Conservation (phyloP, 2,329 filamentous ascomycete species). For the Emmonsiellopsis sp. region DNA sequence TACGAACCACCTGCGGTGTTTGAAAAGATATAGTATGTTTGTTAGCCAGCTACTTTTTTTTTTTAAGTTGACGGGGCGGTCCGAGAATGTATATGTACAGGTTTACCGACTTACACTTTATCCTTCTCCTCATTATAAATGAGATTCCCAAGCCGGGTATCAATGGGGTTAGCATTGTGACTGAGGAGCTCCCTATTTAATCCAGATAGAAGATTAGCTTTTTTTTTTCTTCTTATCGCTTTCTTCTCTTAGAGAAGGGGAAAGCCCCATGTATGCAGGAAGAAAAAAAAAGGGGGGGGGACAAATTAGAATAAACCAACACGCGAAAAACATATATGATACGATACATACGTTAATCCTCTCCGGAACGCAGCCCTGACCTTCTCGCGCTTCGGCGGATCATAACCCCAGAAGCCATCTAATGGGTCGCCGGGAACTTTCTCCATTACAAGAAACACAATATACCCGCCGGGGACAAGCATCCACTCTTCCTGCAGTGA, state of each 20-base stretch:
- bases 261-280: no score
- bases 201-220: no score
- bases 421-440: not conserved
- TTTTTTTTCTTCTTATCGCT: no score
- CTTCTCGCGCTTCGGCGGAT: not conserved
- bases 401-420: not conserved
- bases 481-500: not conserved
- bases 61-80: no score
- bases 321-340: no score
- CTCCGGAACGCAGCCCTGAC: not conserved
- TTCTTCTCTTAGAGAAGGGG: no score
- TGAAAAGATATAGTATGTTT: no score
- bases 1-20: no score
- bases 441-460: not conserved
- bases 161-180: not conserved
- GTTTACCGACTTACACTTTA: not conserved
- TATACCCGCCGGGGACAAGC: not conserved
- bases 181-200: not conserved
- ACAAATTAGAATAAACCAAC: no score
- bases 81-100: no score
- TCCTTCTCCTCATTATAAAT: not conserved
- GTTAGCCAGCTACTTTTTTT: no score
- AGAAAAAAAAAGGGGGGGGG: no score
- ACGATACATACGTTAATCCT: not conserved
- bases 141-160: not conserved